Base-by-base conservation (phyloP, 805 yeast genomes). In the Candida tammaniensis region DNA sequence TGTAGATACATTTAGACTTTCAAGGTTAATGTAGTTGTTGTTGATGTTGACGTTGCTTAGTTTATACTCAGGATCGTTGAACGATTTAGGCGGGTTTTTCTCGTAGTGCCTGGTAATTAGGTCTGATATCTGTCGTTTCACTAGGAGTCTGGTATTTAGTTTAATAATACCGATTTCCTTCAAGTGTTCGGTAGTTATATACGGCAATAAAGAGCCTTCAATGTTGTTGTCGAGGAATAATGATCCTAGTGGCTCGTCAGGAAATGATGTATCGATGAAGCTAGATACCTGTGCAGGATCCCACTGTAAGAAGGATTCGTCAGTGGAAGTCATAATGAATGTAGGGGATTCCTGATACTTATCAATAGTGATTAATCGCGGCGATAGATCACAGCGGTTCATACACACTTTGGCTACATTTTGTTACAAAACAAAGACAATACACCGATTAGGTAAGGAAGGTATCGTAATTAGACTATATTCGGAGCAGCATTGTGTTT, bases 201-300 rank as follows among this genome's bases (percentile, higher is more conserved):
- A 80, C 2, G 86, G 78, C 33, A 91, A 61, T 4, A 84, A 69
- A 19, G 82, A 75, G 1, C 96, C 96, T 3, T 82, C 78, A 32
- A 86, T 75, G 46, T 79, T 79, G 56, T 86, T 75, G 3, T 66
- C 69, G 17, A 68, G 59, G 50, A 82, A 80, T 7, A 39, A 38
- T 10, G 48, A 15, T 34, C 37, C 25, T 33, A 39, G 14, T 38
- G 46, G 46, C 14, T 52, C 57, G 15, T 45, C 54, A 8, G 54
- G 54, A 12, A 54, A 31, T 5, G 51, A 36, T 4, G 52, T 42
- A 36, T 49, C 46, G 14, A 67, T 51, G 38, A 52, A 64, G 32
- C 46, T 53, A n/a, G 69, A 50, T 10, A 67, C 72, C 39, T 67
- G 73, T 4, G 68, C 72, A 2, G 72, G 64, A 39, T 67, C 72